phyloP scores from a whole-genome alignment of 225 moss, liverwort and hornwort genomes.

The Marchantia paleacea region DNA sequence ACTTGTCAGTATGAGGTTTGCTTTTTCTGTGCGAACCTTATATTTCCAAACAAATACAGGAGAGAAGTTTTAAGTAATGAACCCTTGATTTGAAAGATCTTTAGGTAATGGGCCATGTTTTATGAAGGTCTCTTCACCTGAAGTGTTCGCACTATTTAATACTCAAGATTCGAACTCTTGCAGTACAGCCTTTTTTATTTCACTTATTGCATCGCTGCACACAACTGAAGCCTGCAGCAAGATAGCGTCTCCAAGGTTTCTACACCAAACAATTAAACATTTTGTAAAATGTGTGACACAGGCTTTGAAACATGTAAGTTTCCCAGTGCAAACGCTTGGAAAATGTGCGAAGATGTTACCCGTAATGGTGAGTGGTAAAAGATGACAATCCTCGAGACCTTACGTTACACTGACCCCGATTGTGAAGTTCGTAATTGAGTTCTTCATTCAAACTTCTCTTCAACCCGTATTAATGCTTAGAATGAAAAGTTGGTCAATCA shows the following conservation, averaged over 20 bases:
- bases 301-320: slow-evolving; percentile 96
- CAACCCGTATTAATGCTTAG: too few species aligned
- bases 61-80: not conserved
- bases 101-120: not conserved
- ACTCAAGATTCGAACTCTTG: not conserved
- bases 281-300: slow-evolving; percentile 20
- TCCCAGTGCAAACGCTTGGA: slow-evolving; percentile 92
- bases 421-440: too few species aligned
- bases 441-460: too few species aligned
- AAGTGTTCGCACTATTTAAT: not conserved
- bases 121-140: not conserved
- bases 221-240: not conserved
- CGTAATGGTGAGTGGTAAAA: slow-evolving; percentile 61
- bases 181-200: not conserved
- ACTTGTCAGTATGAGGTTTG: slow-evolving; percentile 85
- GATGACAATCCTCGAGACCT: too few species aligned
- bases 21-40: not conserved
- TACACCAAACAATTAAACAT: not conserved
- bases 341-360: slow-evolving; percentile 98
- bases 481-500: too few species aligned
- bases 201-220: not conserved
- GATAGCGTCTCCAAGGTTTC: not conserved
- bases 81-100: not conserved
- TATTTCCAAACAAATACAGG: not conserved
- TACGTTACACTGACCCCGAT: too few species aligned